phyloP scores from a whole-genome alignment of 164 flowering plant species.

The Sextonia rubra region DNA sequence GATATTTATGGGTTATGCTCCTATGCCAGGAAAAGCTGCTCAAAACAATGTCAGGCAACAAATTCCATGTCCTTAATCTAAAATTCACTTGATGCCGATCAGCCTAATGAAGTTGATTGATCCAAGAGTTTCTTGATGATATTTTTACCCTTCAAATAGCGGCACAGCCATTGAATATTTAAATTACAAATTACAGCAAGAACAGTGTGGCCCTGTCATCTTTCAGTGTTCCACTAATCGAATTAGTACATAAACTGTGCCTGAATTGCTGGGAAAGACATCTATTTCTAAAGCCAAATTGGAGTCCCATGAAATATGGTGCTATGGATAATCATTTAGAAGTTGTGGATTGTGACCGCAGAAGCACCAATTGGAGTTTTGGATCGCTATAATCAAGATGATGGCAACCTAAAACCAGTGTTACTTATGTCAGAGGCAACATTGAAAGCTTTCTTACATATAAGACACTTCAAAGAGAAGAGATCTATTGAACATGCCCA shows the following conservation, averaged over 20 bases:
- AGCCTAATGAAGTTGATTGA: background rate
- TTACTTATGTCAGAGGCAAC: background rate
- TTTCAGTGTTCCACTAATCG: background rate
- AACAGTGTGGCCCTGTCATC: background rate
- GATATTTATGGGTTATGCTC: slow-evolving; percentile 11
- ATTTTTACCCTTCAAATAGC: background rate
- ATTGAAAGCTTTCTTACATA: background rate
- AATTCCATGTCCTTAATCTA: background rate
- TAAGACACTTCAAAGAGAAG: background rate
- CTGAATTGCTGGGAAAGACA: background rate
- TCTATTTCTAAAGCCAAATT: background rate
- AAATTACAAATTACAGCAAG: background rate
- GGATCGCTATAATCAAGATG: background rate
- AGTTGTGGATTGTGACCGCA: background rate
- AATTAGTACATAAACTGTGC: background rate
- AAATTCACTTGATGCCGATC: background rate
- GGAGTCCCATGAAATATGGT: background rate
- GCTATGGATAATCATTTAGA: background rate
- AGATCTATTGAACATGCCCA: background rate
- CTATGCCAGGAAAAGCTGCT: background rate
- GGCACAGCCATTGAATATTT: background rate
- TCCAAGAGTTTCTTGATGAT: background rate
- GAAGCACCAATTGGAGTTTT: background rate
- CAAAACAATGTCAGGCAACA: background rate
- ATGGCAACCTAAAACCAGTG: background rate